Evolutionary conservation across 176 grass and related monocot genomes (phyloP).

Genomic region (Juncus inflexus): DNA sequence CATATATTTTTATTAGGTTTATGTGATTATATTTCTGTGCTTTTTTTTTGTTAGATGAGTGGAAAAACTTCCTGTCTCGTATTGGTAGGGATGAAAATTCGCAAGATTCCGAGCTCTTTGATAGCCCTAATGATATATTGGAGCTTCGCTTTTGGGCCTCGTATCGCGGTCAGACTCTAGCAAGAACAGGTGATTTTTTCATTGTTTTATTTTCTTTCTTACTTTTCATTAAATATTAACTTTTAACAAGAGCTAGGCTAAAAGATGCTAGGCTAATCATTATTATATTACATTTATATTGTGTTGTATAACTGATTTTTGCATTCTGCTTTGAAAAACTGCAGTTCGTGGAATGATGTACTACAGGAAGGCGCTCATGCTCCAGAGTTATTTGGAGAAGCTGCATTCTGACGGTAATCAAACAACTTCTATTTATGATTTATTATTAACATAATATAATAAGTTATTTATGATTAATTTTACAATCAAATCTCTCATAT

Average conservation of each 20-base stretch:
- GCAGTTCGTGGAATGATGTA: slow-evolving; percentile 99
- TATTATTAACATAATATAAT: no score
- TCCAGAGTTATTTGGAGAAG: slow-evolving; percentile 95
- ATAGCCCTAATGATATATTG: slow-evolving; percentile 59
- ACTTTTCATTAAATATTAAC: slow-evolving; percentile 18
- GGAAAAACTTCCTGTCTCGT: slow-evolving; percentile 91
- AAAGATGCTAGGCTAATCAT: no score
- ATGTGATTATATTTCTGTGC: no score
- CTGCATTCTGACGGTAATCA: neutral
- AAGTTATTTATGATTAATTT: no score
- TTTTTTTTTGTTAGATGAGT: slow-evolving; percentile 53
- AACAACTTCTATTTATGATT: no score
- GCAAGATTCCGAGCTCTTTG: slow-evolving; percentile 62
- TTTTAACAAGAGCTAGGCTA: no score
- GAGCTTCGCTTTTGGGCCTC: slow-evolving; percentile 95
- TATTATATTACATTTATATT: no score
- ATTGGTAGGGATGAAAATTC: slow-evolving; percentile 49
- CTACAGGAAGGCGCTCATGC: slow-evolving; percentile 85
- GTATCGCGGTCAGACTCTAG: slow-evolving; percentile 95
- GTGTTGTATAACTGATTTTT: no score
- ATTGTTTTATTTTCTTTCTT: slow-evolving; percentile 21
- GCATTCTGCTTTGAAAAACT: slow-evolving; percentile 11
- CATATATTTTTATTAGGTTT: no score
- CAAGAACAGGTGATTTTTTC: slow-evolving; percentile 64
- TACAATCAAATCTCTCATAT: no score